Evolutionary conservation across 768 basidiomycete species (phyloP).

Genomic region (Lentinus brumalis): DNA sequence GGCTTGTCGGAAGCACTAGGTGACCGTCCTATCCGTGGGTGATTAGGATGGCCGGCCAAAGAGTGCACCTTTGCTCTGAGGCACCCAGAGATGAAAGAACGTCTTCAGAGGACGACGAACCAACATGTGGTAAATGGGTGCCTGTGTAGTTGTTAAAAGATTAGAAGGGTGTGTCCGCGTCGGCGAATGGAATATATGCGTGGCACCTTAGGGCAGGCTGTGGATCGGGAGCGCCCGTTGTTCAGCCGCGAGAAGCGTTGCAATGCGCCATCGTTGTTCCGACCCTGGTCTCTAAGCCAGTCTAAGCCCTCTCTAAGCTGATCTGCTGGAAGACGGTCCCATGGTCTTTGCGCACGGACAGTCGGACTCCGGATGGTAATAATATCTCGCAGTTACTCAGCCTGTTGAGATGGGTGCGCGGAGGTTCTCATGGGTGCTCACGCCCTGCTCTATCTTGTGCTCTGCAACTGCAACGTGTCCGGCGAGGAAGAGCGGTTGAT

Average conservation of each 20-base stretch:
- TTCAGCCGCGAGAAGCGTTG: too few species aligned
- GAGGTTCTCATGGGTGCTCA: too few species aligned
- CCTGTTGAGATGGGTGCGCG: too few species aligned
- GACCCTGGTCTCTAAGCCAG: too few species aligned
- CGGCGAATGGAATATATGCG: slow-evolving; percentile 7
- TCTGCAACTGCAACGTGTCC: background rate
- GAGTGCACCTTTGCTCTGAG: slow-evolving; percentile 63
- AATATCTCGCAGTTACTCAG: too few species aligned
- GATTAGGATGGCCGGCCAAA: slow-evolving; percentile 58
- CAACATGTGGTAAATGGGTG: slow-evolving; percentile 55
- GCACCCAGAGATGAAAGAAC: slow-evolving; percentile 58
- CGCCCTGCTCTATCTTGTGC: background rate
- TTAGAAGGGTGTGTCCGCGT: slow-evolving; percentile 28
- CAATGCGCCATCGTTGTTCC: too few species aligned
- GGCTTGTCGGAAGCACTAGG: slow-evolving; percentile 58
- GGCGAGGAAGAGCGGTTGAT: background rate
- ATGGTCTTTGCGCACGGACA: too few species aligned
- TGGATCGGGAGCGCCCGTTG: too few species aligned
- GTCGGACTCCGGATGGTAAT: too few species aligned
- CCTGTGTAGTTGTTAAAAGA: slow-evolving; percentile 72
- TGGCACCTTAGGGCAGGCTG: slow-evolving; percentile 49
- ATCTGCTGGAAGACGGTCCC: too few species aligned
- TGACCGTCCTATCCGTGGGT: slow-evolving; percentile 56
- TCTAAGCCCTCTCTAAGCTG: too few species aligned
- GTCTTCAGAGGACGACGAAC: slow-evolving; percentile 41